Base-by-base conservation (phyloP, 2,329 filamentous ascomycete species). In the Cryphonectria radicalis region DNA sequence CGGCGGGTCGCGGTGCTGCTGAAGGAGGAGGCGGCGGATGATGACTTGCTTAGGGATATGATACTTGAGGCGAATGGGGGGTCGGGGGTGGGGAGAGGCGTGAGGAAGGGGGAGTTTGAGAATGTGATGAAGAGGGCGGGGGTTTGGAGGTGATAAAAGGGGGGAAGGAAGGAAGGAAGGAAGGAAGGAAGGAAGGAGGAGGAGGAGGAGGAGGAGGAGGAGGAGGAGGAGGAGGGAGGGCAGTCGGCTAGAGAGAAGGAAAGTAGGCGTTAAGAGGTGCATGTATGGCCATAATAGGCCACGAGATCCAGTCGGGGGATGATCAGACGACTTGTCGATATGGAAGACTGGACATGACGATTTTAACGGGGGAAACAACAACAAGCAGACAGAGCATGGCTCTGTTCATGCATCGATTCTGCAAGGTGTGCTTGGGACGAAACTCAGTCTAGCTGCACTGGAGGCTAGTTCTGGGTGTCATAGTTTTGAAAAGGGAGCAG, bases 21-120 rank as follows among this genome's bases (percentile, higher is more conserved):
- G 76, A 93, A 94, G 81, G 94, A 97, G 82, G 93, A 91, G 73
- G 91, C 91, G 73, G 91, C 97, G 35, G 89, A 89, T 72, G 96
- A 98, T 77, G 91, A 93, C 65, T 82, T 97, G 78, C 83, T 99
- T 78, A 90, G 89, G 82, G 94, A 98, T 83, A 99, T 99, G 96
- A 92, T 99, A 71, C 84, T 94, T 65, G 95, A 98, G 85, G 96
- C 95, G 65, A 98, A 97, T 80, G 93, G 93, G 3, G 94, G 93
- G 1, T 89, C 87, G 4, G 91, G 92, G 22, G 87, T 92, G 14
- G 88, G 85, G 53, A 87, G 85, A 70, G 93, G 92, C 10, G 95
- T 97, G 13, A 89, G 85, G 57, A 84, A 91, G 77, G 91, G 92
- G 67, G 93, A 98, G 78, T 97, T 97, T 82, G 92, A 94, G 81